Conservation (phyloP, 192 early-diverging fungal species). For the Mortierella alpina region DNA sequence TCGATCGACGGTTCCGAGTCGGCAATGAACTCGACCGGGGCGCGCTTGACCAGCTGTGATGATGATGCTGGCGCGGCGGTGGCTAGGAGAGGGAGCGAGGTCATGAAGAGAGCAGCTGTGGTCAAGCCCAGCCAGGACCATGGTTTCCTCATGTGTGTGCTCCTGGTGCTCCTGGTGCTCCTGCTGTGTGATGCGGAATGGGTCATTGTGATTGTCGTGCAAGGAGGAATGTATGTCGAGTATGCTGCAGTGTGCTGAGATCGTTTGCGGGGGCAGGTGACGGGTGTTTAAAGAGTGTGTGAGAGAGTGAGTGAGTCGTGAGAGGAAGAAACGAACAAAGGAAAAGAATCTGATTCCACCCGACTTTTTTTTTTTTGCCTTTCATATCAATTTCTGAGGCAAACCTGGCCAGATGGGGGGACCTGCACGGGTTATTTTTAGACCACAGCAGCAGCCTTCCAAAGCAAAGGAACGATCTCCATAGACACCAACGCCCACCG, state of each 20-base stretch:
- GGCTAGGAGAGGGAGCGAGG: conserved; percentile 9
- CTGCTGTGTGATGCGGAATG: neutral
- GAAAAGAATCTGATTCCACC: neutral
- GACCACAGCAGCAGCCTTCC: too few relatives aligned
- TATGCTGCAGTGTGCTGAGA: neutral
- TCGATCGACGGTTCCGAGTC: conserved; percentile 6
- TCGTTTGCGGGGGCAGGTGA: neutral
- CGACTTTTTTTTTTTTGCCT: neutral
- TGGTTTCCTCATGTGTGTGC: neutral
- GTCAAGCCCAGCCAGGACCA: neutral
- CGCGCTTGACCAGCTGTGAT: conserved; percentile 14
- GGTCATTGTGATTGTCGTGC: neutral
- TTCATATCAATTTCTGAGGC: too few relatives aligned
- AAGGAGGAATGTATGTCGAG: neutral
- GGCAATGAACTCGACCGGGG: neutral
- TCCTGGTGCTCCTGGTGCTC: neutral
- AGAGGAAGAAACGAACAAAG: neutral
- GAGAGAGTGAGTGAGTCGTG: neutral
- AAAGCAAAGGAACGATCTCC: too few relatives aligned
- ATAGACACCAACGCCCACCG: too few relatives aligned
- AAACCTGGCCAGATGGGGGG: too few relatives aligned
- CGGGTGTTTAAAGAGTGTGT: neutral
- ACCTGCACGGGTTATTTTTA: too few relatives aligned
- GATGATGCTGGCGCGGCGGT: conserved; percentile 13
- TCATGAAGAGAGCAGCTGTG: neutral